Evolutionary conservation across 2,329 filamentous ascomycete genomes (phyloP), one percentile per base, ranked within the genome.

Genomic region (Colletotrichum scovillei): DNA sequence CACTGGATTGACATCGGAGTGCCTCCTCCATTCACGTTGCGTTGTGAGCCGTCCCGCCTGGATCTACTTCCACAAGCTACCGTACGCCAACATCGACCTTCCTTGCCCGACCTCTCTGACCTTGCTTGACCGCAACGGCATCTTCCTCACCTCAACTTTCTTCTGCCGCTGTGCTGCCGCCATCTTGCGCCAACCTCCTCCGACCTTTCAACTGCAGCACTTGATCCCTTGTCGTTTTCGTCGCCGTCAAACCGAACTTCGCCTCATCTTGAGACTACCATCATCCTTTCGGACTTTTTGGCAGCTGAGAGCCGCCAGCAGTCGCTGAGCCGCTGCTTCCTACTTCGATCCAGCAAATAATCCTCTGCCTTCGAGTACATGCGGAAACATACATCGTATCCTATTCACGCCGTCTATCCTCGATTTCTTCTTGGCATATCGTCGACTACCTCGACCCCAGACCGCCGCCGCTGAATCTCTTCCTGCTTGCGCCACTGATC

Each of bases 1-100:
- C 69, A 71, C 63, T 56, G 56, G 63, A 72, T 72, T 71, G 69
- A 46, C 12, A 38, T 67, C 56, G 42, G 55, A 49, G 69, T 35
- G 28, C 26, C 60, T 55, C 30, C 42, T 53, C 62, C 62, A 64
- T 64, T 52, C 62, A 55, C 46, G 35, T 64, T 57, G 12, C 24
- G 26, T 26, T 55, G 52, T 49, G 42, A 49, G 42, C 42, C 42
- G 42, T 49, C 42, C 42, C 19, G 42, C 42, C 42, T 49, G 19
- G 42, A 49, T 49, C 42, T 49, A 19, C 42, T 49, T 49, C 42
- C 42, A 49, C 42, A 49, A 49, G 42, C 19, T 19, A 49, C 42
- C 46, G 30, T 53, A 26, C 60, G 49, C 28, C 60, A 53, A 63
- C 62, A 46, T 55, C 52, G 52, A 56, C 63, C 52, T 64, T 53